Evolutionary conservation across 2,329 filamentous ascomycete genomes (phyloP).

Genomic region (Pseudogymnoascus sp.): DNA sequence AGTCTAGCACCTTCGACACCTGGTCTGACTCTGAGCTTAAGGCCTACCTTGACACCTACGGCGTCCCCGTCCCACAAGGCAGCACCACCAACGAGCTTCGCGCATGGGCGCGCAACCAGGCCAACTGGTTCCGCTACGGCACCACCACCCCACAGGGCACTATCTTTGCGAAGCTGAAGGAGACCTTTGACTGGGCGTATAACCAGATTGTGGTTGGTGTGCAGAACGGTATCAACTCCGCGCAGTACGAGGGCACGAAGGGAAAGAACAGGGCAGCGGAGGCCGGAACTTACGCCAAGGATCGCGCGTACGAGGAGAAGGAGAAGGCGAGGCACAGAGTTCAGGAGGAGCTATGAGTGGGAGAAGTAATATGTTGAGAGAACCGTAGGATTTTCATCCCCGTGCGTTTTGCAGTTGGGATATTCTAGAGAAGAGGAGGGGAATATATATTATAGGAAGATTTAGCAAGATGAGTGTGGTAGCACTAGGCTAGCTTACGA

Average conservation of each 20-base stretch:
- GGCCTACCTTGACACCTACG: slow-evolving; percentile 71
- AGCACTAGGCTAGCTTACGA: background rate
- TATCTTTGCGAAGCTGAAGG: slow-evolving; percentile 54
- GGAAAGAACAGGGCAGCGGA: slow-evolving; percentile 34
- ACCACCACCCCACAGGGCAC: slow-evolving; percentile 58
- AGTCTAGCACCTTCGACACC: slow-evolving; percentile 59
- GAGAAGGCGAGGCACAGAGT: slow-evolving; percentile 26
- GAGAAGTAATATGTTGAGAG: background rate
- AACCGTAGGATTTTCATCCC: background rate
- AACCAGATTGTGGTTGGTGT: slow-evolving; percentile 27
- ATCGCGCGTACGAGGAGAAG: slow-evolving; percentile 30
- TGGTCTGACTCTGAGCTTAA: slow-evolving; percentile 66
- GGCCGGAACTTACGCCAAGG: slow-evolving; percentile 25
- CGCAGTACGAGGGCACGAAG: slow-evolving; percentile 33
- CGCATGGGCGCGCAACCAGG: slow-evolving; percentile 62
- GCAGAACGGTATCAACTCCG: slow-evolving; percentile 37
- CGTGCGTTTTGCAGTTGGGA: background rate
- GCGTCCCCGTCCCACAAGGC: slow-evolving; percentile 38
- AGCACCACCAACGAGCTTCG: slow-evolving; percentile 53
- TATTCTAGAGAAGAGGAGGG: background rate
- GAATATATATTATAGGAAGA: background rate
- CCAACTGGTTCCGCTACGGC: slow-evolving; percentile 70
- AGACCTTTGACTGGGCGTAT: slow-evolving; percentile 27
- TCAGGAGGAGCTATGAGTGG: slow-evolving; percentile 21
- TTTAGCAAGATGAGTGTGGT: background rate